Evolutionary conservation across 805 yeast species (phyloP).

Genomic region (Tetrapisispora pingtungensis): DNA sequence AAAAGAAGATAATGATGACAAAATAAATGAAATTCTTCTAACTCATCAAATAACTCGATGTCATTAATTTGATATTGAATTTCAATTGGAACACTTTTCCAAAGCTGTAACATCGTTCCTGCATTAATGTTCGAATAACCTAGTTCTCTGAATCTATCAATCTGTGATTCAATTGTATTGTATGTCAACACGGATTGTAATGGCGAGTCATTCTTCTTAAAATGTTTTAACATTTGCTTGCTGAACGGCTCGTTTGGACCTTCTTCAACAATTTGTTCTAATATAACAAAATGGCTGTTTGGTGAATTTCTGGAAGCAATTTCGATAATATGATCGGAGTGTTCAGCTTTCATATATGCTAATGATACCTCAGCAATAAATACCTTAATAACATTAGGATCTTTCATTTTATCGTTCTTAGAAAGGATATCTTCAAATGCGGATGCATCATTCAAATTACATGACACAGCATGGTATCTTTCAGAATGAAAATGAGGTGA

Average conservation of each 20-base stretch:
- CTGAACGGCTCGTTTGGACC: constrained; percentile 60
- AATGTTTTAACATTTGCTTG: constrained; percentile 64
- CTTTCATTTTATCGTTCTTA: constrained; percentile 6
- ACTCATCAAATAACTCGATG: constrained; percentile 69
- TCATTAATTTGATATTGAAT: constrained; percentile 34
- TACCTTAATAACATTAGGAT: constrained; percentile 35
- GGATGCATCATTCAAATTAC: constrained; percentile 46
- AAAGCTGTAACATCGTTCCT: constrained; percentile 45
- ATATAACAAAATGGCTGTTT: constrained; percentile 48
- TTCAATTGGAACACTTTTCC: constrained; percentile 40
- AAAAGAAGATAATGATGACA: constrained; percentile 65
- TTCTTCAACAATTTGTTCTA: constrained; percentile 65
- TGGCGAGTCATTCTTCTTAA: constrained; percentile 55
- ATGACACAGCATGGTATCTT: constrained; percentile 50
- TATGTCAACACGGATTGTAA: constrained; percentile 53
- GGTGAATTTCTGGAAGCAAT: constrained; percentile 33
- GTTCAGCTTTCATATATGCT: constrained; percentile 63
- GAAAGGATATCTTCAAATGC: constrained; percentile 27
- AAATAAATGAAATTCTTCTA: constrained; percentile 70
- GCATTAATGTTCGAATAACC: constrained; percentile 44
- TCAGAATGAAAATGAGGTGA: constrained; percentile 16
- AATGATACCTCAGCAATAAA: constrained; percentile 77
- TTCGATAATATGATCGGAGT: constrained; percentile 52
- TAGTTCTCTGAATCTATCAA: constrained; percentile 35
- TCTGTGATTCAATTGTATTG: constrained; percentile 42